Base-by-base conservation (phyloP, 768 basidiomycete genomes). In the Boletus pseudo-olivaceus region DNA sequence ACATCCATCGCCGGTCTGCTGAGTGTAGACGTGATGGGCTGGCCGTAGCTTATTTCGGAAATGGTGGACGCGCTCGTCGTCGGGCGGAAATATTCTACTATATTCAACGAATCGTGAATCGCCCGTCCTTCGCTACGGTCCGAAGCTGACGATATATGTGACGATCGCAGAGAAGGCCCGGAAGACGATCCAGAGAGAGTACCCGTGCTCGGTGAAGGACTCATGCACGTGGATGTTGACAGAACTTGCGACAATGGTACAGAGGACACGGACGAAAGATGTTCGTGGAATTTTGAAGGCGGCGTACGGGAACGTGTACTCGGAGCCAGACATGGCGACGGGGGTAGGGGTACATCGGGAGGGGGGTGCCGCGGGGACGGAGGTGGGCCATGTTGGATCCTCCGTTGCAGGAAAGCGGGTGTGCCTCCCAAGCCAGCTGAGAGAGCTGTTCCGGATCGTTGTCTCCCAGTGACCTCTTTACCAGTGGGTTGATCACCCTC, bases 231-330 rank as follows among this genome's bases (percentile, higher is more conserved):
- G 0, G 57, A 48, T 8, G 54, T 49, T 7, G 61, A 51, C 30
- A 58, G 37, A 33, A 43, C 34, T 10, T 54, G 55, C 20, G 66
- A 61, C 17, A 49, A 20, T 1, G 67, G 58, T 29, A 62, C 47
- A 2, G 62, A 68, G 4, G 68, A 68, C 5, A 68, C 54, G 1
- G 69, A 70, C 19, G 68, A 66, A 41, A 70, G 54, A 37, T 72
- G 70, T 20, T 70, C 70, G 38, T 70, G 69, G 60, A 72, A 70
- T 45, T 72, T 70, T 6, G 69, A 70, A 32, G 55, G 44, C 2
- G 62, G 60, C 5, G 62, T 62, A 8, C 57, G 57, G 32, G 56
- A 43, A 4, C 41, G 54, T 7, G 43, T 27, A 41, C 32, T 49
- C 8, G 49, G 43, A 1, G 23, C 32, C 19, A 33, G 39, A 47